A percentile compares a stretch with the other conserved stretches of the same genome.
These are phyloP conservation scores for Phylloporus sp. DNA, from an alignment of 768 basidiomycete species.

Conservation along the genomic window DNA sequence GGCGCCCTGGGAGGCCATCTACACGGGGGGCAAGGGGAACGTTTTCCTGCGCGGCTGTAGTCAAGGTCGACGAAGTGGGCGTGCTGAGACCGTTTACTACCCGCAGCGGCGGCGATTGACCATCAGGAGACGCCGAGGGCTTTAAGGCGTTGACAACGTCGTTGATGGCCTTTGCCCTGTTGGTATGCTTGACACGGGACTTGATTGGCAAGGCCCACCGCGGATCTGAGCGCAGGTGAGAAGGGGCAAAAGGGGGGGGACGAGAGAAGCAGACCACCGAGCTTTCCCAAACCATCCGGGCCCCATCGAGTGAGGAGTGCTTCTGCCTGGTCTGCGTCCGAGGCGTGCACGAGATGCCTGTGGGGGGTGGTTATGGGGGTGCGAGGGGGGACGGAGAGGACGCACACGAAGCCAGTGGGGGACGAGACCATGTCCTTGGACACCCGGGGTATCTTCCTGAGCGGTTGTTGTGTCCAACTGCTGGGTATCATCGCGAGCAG, in stretches of 20 bases:
- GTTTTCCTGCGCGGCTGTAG: constrained; percentile 74
- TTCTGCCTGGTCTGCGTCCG: constrained; percentile 84
- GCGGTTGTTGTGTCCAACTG: constrained; percentile 52
- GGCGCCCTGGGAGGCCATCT: constrained; percentile 50
- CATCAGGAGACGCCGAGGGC: constrained; percentile 46
- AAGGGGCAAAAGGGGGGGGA: constrained; percentile 16
- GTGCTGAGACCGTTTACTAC: constrained; percentile 79
- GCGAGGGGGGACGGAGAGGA: constrained; percentile 13
- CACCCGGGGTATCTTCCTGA: constrained; percentile 60
- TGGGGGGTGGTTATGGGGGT: not conserved
- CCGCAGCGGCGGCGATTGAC: constrained; percentile 53
- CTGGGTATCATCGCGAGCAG: constrained; percentile 61
- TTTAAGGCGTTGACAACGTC: constrained; percentile 71
- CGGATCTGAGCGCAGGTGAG: constrained; percentile 55
- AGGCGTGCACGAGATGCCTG: constrained; percentile 88
- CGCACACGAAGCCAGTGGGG: constrained; percentile 82
- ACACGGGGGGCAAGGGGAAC: constrained; percentile 40
- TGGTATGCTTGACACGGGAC: constrained; percentile 60
- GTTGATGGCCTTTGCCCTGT: constrained; percentile 70
- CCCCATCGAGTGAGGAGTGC: constrained; percentile 86
- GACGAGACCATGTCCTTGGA: constrained; percentile 88
- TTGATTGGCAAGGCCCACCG: constrained; percentile 89
- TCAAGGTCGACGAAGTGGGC: constrained; percentile 65
- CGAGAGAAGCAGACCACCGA: constrained; percentile 60
- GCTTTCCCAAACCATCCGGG: constrained; percentile 82